A percentile compares a stretch with the other conserved stretches of the same genome.
phyloP scores from a whole-genome alignment of 805 yeast species.

The Yarrowia sp. region DNA sequence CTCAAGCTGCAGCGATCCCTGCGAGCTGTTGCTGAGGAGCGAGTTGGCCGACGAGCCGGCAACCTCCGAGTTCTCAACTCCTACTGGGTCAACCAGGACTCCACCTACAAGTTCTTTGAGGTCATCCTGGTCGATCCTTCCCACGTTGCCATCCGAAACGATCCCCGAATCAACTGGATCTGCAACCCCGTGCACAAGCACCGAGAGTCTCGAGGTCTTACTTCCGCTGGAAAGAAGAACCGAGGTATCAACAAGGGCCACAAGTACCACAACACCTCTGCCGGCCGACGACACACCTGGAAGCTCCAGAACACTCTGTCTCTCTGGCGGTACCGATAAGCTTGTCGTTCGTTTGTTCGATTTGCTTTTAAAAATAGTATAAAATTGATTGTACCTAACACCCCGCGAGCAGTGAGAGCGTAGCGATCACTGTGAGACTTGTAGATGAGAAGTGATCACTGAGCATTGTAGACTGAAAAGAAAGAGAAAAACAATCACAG shows the following conservation, averaged over 20 bases:
- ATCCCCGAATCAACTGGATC: conserved; percentile 99
- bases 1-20: conserved; percentile 98
- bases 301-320: conserved; percentile 98
- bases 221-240: conserved; percentile 96
- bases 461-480: too few relatives aligned
- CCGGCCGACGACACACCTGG: conserved; percentile 99
- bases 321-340: conserved; percentile 98
- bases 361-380: conserved; percentile 15
- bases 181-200: conserved; percentile 99
- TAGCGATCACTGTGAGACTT: not conserved
- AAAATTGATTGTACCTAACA: conserved; percentile 6
- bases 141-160: conserved; percentile 98
- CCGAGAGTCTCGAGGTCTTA: conserved; percentile 99
- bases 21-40: conserved; percentile 99
- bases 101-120: conserved; percentile 98
- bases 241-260: conserved; percentile 99
- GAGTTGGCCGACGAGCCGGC: conserved; percentile 98
- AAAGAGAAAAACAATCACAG: too few relatives aligned
- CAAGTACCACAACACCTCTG: conserved; percentile 94
- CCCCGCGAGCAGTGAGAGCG: not conserved
- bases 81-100: conserved; percentile 99
- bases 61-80: conserved; percentile 99
- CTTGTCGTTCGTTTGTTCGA: conserved; percentile 36
- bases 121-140: conserved; percentile 96
- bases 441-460: too few relatives aligned